Percentiles rank a stretch among this genome's conserved stretches.
Conservation (phyloP, 2,329 filamentous ascomycete genomes). For the Venturia aucupariae region DNA sequence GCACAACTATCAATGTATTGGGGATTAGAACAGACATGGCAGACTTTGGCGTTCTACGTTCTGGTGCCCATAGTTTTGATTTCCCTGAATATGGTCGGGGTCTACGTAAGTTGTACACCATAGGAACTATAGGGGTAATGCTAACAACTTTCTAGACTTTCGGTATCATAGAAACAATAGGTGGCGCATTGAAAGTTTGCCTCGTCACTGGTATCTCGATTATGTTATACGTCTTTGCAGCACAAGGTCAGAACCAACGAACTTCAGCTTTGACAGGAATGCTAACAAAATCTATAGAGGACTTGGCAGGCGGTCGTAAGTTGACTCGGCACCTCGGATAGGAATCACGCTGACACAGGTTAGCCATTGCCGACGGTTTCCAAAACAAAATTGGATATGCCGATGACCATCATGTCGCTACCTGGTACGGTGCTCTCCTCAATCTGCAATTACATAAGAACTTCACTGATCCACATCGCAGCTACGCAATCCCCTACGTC, state of each 20-base stretch:
- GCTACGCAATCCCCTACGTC: not conserved
- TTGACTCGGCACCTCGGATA: not conserved
- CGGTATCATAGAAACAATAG: slow-evolving; percentile 2
- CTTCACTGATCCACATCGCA: not conserved
- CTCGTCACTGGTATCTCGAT: not conserved
- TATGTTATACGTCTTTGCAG: slow-evolving; percentile 1
- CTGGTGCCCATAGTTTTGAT: not conserved
- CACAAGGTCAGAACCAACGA: no score
- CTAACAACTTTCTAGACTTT: not conserved
- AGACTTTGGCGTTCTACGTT: not conserved
- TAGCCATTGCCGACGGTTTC: not conserved
- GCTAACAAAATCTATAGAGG: not conserved
- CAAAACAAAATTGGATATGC: not conserved
- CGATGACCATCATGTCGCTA: not conserved
- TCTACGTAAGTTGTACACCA: not conserved
- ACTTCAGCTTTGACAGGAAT: no score
- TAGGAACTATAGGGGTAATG: not conserved
- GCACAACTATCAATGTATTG: not conserved
- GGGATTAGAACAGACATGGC: not conserved
- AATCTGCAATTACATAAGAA: not conserved
- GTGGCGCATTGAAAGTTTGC: slow-evolving; percentile 4
- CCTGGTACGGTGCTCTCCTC: not conserved
- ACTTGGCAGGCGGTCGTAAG: not conserved
- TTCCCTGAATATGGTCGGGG: not conserved
- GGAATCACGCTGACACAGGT: not conserved